A percentile compares a stretch with the other conserved stretches of the same genome.
These are phyloP conservation scores for Priceomyces fermenticarens DNA, from an alignment of 805 yeast species.

Conservation along the genomic window DNA sequence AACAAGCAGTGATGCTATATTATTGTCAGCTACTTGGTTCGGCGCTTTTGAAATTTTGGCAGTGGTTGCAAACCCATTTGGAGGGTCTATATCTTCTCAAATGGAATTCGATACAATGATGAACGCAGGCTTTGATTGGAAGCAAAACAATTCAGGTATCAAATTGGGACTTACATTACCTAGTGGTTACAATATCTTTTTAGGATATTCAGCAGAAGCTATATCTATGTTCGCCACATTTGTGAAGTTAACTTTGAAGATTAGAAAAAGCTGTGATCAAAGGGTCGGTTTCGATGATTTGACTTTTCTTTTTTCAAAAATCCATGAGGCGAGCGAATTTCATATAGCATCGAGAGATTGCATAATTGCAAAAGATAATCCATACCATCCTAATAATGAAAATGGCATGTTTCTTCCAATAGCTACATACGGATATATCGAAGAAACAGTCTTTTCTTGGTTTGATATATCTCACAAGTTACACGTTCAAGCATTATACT, in stretches of 20 bases:
- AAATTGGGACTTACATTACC: constrained; percentile 35
- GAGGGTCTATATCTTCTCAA: constrained; percentile 49
- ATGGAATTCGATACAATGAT: constrained; percentile 20
- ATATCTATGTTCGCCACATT: constrained; percentile 28
- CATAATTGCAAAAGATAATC: constrained; percentile 9
- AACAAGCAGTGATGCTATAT: constrained; percentile 34
- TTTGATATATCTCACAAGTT: constrained; percentile 48
- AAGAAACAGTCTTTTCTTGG: constrained; percentile 35
- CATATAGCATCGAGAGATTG: constrained; percentile 11
- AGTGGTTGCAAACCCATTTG: constrained; percentile 44
- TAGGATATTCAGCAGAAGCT: constrained; percentile 41
- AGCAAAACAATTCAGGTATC: constrained; percentile 12
- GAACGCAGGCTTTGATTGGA: constrained; percentile 22
- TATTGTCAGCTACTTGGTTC: constrained; percentile 54
- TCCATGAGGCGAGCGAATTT: constrained; percentile 9
- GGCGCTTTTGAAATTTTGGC: constrained; percentile 50
- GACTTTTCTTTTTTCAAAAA: constrained; percentile 16
- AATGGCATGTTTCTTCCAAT: constrained; percentile 11
- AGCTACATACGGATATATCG: constrained; percentile 13
- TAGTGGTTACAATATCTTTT: constrained; percentile 43
- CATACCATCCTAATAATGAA: constrained; percentile 13
- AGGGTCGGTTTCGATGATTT: constrained; percentile 15
- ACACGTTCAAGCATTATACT: constrained; percentile 28
- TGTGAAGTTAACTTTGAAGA: constrained; percentile 24
- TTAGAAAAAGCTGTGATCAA: constrained; percentile 11